Evolutionary conservation across 768 basidiomycete genomes (phyloP).

Genomic region (Pluteus cervinus): DNA sequence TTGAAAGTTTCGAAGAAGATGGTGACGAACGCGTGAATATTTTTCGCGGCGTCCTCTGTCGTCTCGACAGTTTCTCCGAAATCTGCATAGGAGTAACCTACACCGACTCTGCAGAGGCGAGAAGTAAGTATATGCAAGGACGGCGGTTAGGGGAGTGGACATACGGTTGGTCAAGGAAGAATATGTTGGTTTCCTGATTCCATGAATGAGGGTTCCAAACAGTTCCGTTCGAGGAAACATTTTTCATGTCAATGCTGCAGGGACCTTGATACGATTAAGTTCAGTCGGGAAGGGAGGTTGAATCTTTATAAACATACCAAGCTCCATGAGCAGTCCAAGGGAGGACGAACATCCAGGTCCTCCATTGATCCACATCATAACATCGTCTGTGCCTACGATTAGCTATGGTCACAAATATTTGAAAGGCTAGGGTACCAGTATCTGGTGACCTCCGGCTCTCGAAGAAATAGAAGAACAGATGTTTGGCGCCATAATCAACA

Average conservation of each 20-base stretch:
- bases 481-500: conserved; percentile 47
- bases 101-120: conserved; percentile 42
- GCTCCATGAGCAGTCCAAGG: conserved; percentile 66
- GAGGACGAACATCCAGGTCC: conserved; percentile 53
- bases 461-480: conserved; percentile 73
- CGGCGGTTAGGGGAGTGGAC: conserved; percentile 5
- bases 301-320: conserved; percentile 33
- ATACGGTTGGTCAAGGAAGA: conserved; percentile 66
- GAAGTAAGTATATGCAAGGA: not conserved
- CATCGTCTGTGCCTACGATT: conserved; percentile 38
- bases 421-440: conserved; percentile 31
- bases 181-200: conserved; percentile 63
- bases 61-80: conserved; percentile 64
- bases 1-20: conserved; percentile 80
- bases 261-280: conserved; percentile 21
- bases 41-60: conserved; percentile 75
- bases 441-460: conserved; percentile 56
- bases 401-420: conserved; percentile 2
- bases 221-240: conserved; percentile 51
- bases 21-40: conserved; percentile 67
- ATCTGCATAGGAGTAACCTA: conserved; percentile 70
- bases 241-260: conserved; percentile 49
- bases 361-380: conserved; percentile 71
- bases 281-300: not conserved
- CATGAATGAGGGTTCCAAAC: conserved; percentile 59